phyloP scores from a whole-genome alignment of 208 protist genomes.

The Naegleria lovaniensis region DNA sequence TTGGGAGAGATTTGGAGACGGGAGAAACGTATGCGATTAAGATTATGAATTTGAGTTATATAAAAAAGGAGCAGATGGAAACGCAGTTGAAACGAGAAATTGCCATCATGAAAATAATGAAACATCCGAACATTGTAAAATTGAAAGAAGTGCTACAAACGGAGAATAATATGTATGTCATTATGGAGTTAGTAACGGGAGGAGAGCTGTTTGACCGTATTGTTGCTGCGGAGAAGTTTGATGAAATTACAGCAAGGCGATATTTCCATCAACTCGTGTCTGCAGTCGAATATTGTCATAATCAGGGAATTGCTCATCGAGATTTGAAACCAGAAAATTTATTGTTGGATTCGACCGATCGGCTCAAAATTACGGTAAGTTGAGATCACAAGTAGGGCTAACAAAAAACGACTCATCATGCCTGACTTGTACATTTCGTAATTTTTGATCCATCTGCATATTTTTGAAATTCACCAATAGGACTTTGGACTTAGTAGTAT shows the following conservation, averaged over 20 bases:
- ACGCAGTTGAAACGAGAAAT: conserved; percentile 63
- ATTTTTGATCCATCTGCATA: too few relatives aligned
- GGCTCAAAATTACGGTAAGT: conserved; percentile 74
- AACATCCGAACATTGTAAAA: conserved; percentile 53
- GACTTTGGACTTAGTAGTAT: conserved; percentile 42
- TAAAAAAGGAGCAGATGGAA: conserved; percentile 56
- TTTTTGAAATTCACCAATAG: too few relatives aligned
- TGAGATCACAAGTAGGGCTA: background rate
- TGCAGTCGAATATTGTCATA: conserved; percentile 85
- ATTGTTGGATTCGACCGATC: conserved; percentile 62
- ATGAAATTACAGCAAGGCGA: conserved; percentile 64
- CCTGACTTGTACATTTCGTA: too few relatives aligned
- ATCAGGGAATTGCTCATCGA: conserved; percentile 58
- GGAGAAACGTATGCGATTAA: conserved; percentile 53
- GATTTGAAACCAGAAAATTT: conserved; percentile 80
- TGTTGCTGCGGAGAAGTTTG: conserved; percentile 65
- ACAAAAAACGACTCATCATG: background rate
- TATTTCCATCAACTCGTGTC: conserved; percentile 89
- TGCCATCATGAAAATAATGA: conserved; percentile 57
- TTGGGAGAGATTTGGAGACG: conserved; percentile 38
- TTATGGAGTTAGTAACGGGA: conserved; percentile 47
- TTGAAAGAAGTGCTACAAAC: conserved; percentile 55
- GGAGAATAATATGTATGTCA: conserved; percentile 44
- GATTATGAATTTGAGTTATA: conserved; percentile 77
- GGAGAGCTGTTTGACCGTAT: conserved; percentile 89